Evolutionary conservation across 139 green algal genomes (phyloP), one percentile per base, ranked within the genome.

Genomic region (Closterium sp.): DNA sequence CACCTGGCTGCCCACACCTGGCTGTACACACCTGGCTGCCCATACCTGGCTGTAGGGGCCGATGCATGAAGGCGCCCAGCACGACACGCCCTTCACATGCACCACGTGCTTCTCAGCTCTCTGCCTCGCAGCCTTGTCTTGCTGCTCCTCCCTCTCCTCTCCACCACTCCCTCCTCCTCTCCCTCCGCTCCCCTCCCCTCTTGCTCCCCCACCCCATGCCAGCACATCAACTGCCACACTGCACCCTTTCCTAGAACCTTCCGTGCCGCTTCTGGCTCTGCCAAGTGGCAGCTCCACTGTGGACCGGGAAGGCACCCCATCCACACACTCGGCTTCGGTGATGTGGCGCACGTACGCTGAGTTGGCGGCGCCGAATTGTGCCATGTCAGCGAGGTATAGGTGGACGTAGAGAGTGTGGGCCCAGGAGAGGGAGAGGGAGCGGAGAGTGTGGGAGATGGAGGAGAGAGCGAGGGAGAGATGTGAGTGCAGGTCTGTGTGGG

Each of bases 21-120:
- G 10, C 64, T 10, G 16, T 83, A 16, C 12, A 83, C 16, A 16
- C 12, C 64, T 83, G 64, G 16, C 19, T 0, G 21, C 30, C 12
- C 84, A 9, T 23, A 93, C 95, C 90, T 99, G 98, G 95, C 94
- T 97, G 97, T 99, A 99, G 1, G 98, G 98, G 4, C 98, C 98
- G 84, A 99, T 99, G 96, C 98, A 99, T 32, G 93, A 94, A 12
- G 98, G 98, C 23, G 98, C 98, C 98, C 98, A 99, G n/a, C 87
- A 34, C 5, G 96, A 98, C 76, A 99, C 96, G 94, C 96, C 98
- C 95, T 99, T 98, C 93, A 99, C 98, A 93, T 99, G 98, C 88
- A 99, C 95, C 88, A 98, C 96, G 23, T 88, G 92, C 31, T 96
- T 95, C 31, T 90, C 87, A 16, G 10, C 86, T 23, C 33, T 12